Base-by-base conservation (phyloP, 306 rosid genomes). In the Pterocarpus macrocarpus region DNA sequence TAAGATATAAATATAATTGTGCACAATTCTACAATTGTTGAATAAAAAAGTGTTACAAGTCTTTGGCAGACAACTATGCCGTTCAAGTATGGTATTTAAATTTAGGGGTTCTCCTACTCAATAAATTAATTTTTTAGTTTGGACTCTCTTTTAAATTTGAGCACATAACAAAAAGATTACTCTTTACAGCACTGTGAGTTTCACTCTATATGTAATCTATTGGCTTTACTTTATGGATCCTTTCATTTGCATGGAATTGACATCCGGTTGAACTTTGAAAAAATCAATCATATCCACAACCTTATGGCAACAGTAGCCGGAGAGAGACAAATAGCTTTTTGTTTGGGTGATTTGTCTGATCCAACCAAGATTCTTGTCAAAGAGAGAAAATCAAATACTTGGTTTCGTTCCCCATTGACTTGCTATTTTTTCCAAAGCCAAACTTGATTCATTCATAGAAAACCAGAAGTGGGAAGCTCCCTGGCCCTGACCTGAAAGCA, bases 271-370 rank as follows among this genome's bases (percentile, higher is more conserved):
- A 63, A 55, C 32, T 39, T 71, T 71, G 62, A 79, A 78, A 30
- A 72, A 79, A 52, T 59, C 38, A 69, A 73, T 5, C 65, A 74
- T 79, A 78, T 73, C 83, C 83, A 79, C 67, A 59, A 12, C 45
- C 53, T 55, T 45, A 45, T 72, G 69, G 50, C 76, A 2, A 67
- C 49, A 58, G 32, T 62, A 50, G 35, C 11, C 0, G 33, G 56
- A 66, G 75, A 68, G 56, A 66, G 75, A 69, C 81, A 64, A 73
- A 58, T 43, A 43, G 22, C 80, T 52, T 65, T 79, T 30, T n/a
- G 49, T 52, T 74, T 50, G 11, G 63, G 15, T 47, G 35, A n/a
- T 16, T n/a, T 59, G 61, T 64, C 52, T 17, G 28, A 79, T 32
- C 28, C 61, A 77, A 43, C 73, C 57, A 8, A 43, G 16, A 41